phyloP scores from a whole-genome alignment of 345 rosid genomes.

The Corymbia maculata region DNA sequence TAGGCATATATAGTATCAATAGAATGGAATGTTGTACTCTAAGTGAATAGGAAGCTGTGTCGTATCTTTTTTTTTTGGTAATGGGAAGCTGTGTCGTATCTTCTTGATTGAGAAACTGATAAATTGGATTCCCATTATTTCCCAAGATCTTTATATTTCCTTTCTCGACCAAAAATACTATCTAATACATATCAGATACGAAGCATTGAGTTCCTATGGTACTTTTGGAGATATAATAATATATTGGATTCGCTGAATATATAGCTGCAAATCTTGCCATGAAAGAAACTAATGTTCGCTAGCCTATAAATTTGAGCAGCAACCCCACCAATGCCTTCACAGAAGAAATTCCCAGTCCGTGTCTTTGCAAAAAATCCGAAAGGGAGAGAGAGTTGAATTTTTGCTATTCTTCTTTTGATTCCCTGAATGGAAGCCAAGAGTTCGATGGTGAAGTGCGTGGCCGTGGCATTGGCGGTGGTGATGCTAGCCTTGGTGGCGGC shows the following conservation, averaged over 20 bases:
- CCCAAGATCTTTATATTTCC: not conserved
- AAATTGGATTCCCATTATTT: not conserved
- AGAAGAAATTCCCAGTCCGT: not conserved
- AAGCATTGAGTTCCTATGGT: not conserved
- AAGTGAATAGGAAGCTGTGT: not conserved
- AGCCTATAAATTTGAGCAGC: not conserved
- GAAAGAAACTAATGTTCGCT: not conserved
- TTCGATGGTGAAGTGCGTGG: not conserved
- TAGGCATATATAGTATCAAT: not conserved
- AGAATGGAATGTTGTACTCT: not conserved
- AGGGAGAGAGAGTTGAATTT: not conserved
- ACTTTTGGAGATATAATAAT: not conserved
- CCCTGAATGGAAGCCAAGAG: not conserved
- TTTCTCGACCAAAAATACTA: too few species aligned
- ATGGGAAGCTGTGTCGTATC: not conserved
- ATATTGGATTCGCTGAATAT: not conserved
- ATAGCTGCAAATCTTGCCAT: not conserved
- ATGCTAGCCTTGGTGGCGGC: not conserved
- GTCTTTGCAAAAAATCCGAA: not conserved
- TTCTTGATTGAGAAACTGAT: not conserved
- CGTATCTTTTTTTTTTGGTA: too few species aligned
- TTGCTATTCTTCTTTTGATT: not conserved
- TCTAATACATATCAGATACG: not conserved
- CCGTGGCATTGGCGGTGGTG: not conserved
- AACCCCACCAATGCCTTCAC: not conserved